Evolutionary conservation across 2,329 filamentous ascomycete genomes (phyloP).

Genomic region (Cladosporium velox): DNA sequence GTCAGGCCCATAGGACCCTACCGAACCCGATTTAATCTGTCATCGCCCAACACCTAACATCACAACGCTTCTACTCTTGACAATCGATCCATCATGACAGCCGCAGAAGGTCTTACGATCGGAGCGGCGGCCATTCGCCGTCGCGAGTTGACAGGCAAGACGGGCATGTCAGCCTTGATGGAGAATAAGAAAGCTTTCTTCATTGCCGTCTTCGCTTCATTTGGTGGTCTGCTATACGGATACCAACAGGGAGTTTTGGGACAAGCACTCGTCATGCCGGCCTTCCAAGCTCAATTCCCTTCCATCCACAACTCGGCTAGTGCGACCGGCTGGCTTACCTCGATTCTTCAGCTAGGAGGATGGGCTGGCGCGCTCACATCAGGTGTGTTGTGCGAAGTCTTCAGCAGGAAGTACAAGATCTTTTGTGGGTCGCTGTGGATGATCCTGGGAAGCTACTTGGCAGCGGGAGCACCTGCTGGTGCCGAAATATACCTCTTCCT

Average conservation of each 20-base stretch:
- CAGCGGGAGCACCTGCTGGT: slow-evolving; percentile 48
- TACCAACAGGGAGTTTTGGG: slow-evolving; percentile 59
- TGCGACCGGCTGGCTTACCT: slow-evolving; percentile 23
- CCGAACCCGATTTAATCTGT: not conserved
- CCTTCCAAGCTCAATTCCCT: slow-evolving; percentile 26
- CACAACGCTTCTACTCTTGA: not conserved
- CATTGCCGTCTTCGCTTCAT: slow-evolving; percentile 20
- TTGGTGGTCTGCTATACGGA: slow-evolving; percentile 55
- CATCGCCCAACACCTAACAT: not conserved
- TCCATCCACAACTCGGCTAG: slow-evolving; percentile 20
- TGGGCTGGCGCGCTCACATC: not conserved
- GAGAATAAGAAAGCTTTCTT: slow-evolving; percentile 21
- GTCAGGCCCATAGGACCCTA: not conserved
- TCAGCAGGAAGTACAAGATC: slow-evolving; percentile 10
- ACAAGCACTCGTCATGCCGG: slow-evolving; percentile 55
- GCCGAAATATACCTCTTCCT: slow-evolving; percentile 64
- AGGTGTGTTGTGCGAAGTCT: not conserved
- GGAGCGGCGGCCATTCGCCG: slow-evolving; percentile 20
- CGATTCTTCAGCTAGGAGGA: slow-evolving; percentile 23
- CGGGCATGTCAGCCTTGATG: slow-evolving; percentile 16
- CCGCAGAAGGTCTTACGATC: slow-evolving; percentile 10
- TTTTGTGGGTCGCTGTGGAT: slow-evolving; percentile 52
- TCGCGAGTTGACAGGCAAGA: slow-evolving; percentile 18
- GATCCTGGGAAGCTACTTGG: slow-evolving; percentile 29
- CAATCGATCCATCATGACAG: not conserved